Evolutionary conservation across 2,329 filamentous ascomycete species (phyloP), one percentile per base, ranked within the genome.

Genomic region (Cytospora paraplurivora): DNA sequence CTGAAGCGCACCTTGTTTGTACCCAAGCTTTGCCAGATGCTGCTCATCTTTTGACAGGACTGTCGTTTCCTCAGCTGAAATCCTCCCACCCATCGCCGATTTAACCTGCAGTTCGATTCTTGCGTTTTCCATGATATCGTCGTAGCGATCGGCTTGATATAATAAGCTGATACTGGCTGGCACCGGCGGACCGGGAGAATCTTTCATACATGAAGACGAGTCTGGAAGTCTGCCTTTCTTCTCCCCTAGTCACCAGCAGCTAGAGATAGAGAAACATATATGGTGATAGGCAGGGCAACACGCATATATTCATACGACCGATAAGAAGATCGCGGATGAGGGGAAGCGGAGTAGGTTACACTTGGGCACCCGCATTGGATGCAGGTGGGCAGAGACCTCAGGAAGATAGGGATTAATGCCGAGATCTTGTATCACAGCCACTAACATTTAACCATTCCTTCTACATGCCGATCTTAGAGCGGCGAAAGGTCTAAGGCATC

Each of bases 21-120:
- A 76, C 0, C 74, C 74, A 37, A 75, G 58, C 12, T 67, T 70
- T 8, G 73, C 74, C 44, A 75, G 68, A 17, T 72, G 69, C 59
- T 73, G 74, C 61, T 76, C 74, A 60, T 76, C 73, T 11, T 67
- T 66, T 34, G 63, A 59, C 2, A 65, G 38, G 13, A 63, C 33
- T 32, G 10, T 21, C 10, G 66, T 71, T 63, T 64, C 62, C 21
- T 66, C 65, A 6, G 60, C 61, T 33, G 59, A 59, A 21, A 67
- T 51, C 17, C 59, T 49, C 7, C 47, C 60, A 10, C 41, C 59
- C 13, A 41, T 35, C 11, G 54, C 12, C 59, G 63, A 54, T 10
- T 50, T 58, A 17, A 50, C 21, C 13, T 55, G 59, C 19, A 54
- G 11, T 13, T 58, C 59, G 4, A 64, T 1, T 32, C 55, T 64